Percentiles rank a stretch among this genome's conserved stretches.
phyloP scores from a whole-genome alignment of 116 monocot genomes.

The Thalassia testudinum region DNA sequence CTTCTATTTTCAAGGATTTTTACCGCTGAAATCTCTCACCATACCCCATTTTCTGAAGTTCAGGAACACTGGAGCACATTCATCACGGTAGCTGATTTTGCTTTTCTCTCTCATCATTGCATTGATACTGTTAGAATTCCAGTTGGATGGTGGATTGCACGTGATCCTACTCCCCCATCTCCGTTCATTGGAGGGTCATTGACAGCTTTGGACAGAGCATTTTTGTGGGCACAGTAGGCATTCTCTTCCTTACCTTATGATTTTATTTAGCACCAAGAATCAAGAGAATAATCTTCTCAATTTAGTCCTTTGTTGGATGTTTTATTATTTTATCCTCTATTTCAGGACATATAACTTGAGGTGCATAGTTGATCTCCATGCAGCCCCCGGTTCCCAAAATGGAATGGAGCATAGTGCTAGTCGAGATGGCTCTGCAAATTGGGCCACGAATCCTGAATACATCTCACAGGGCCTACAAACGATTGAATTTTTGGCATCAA shows the following conservation, averaged over 20 bases:
- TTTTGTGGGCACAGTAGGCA: conserved; percentile 68
- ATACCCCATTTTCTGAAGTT: conserved; percentile 5
- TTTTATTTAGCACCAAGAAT: neutral
- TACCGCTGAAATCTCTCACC: neutral
- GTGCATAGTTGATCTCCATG: conserved; percentile 89
- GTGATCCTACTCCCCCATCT: conserved; percentile 61
- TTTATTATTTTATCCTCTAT: neutral
- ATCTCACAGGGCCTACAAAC: conserved; percentile 42
- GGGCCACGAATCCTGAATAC: conserved; percentile 32
- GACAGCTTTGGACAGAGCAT: conserved; percentile 48
- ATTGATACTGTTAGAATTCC: conserved; percentile 79
- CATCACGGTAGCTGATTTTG: conserved; percentile 52
- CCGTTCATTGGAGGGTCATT: conserved; percentile 69
- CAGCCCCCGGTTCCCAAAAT: conserved; percentile 88
- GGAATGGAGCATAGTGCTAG: conserved; percentile 92
- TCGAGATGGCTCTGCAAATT: conserved; percentile 59
- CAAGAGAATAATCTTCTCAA: neutral
- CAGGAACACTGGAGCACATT: conserved; percentile 57
- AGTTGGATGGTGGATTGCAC: conserved; percentile 84
- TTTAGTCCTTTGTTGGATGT: neutral
- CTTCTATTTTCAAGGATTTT: too few relatives aligned
- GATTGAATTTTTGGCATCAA: conserved; percentile 51
- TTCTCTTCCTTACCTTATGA: neutral
- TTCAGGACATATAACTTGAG: conserved; percentile 34
- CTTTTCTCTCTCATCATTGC: conserved; percentile 37